A percentile compares a stretch with the other conserved stretches of the same genome.
phyloP scores from a whole-genome alignment of 805 yeast species.

The Suhomyces kilbournensis region DNA sequence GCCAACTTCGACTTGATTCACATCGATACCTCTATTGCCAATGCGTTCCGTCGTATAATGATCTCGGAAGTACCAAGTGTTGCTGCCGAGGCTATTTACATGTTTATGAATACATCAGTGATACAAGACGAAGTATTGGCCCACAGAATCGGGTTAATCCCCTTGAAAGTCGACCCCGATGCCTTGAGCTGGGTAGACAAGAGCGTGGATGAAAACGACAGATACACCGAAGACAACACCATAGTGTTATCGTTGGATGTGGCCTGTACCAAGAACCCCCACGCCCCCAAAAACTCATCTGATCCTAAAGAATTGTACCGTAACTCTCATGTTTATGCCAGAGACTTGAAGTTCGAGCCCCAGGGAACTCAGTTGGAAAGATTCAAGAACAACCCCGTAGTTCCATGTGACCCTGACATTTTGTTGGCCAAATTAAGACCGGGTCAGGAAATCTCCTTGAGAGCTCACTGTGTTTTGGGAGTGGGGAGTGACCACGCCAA shows the following conservation, averaged over 20 bases:
- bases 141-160: slow-evolving; percentile 90
- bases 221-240: slow-evolving; percentile 85
- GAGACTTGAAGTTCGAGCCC: slow-evolving; percentile 85
- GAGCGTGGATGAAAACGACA: slow-evolving; percentile 55
- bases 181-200: slow-evolving; percentile 77
- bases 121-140: slow-evolving; percentile 97
- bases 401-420: slow-evolving; percentile 83
- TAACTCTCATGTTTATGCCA: slow-evolving; percentile 85
- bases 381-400: slow-evolving; percentile 65
- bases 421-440: slow-evolving; percentile 91
- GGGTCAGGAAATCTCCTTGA: slow-evolving; percentile 89
- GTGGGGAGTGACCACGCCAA: slow-evolving; percentile 95
- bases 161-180: slow-evolving; percentile 90
- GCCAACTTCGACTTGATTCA: slow-evolving; percentile 86
- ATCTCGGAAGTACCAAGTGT: slow-evolving; percentile 94
- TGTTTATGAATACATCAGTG: slow-evolving; percentile 92
- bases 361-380: slow-evolving; percentile 80
- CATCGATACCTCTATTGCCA: slow-evolving; percentile 88
- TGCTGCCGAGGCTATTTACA: slow-evolving; percentile 88
- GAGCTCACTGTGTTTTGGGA: slow-evolving; percentile 90
- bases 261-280: slow-evolving; percentile 79
- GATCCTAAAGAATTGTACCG: slow-evolving; percentile 82
- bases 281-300: slow-evolving; percentile 72
- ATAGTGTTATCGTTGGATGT: slow-evolving; percentile 79
- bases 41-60: slow-evolving; percentile 97